Base-by-base conservation (phyloP, 169 alveolate species). In the Babesia ovata region DNA sequence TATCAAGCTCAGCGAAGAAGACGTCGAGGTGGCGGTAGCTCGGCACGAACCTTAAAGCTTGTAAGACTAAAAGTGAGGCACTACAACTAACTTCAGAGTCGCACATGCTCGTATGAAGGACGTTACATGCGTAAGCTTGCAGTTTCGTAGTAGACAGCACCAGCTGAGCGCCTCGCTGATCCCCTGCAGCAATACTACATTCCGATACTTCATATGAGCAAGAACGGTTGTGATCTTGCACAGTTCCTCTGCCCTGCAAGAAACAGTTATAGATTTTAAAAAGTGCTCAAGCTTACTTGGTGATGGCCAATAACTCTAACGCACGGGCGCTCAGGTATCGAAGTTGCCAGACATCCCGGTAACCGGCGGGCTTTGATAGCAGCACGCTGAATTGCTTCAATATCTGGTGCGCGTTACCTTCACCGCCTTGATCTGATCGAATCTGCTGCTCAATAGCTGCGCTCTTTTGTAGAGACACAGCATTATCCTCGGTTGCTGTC, bases 161-260 rank as follows among this genome's bases (percentile, higher is more conserved):
- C 90, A 83, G 50, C 26, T 66, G 0, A 83, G 44, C 28, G 86
- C 67, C 62, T 83, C 90, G 39, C 78, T 39, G 14, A 83, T 50
- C 19, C 86, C 90, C 36, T 83, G 90, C 72, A 83, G 21, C 62
- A 83, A 24, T 8, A 83, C 50, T 26, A 83, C 67, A 42, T 75
- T 75, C 58, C 90, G 70, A 50, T 83, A 75, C 65, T 75, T 83
- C 17, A 75, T 21, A 26, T 52, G 49, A 12, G 90, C 46, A 24
- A 83, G 50, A 28, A 83, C 57, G 52, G 75, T 82, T n/a, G 56
- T 26, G 63, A 75, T 69, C 44, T 48, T 48, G 22, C 65, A 63
- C 63, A 83, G 28, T 24, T 83, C 90, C 56, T 73, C 73, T n/a
- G 86, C 28, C 19, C 86, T 83, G 48, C n/a, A 42, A 3, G 2